These are phyloP conservation scores for Candida glucosophila DNA, from an alignment of 1,139 yeast genomes.

Conservation along the genomic window DNA sequence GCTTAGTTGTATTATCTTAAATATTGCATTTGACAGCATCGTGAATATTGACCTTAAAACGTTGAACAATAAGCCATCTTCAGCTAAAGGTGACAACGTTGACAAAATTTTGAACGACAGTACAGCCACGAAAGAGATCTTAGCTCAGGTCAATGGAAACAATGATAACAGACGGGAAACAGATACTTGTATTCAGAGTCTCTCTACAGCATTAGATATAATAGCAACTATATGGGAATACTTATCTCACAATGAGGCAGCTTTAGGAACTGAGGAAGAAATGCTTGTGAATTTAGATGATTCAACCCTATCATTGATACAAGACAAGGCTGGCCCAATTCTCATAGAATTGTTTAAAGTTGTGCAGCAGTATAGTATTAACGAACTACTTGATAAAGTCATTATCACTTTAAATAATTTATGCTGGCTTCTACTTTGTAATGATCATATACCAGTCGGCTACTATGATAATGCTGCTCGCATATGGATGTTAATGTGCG, in stretches of 20 bases:
- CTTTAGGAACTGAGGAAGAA: slow-evolving; percentile 13
- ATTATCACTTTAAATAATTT: slow-evolving; percentile 65
- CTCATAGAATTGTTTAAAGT: slow-evolving; percentile 31
- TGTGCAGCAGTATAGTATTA: slow-evolving; percentile 15
- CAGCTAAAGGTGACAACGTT: slow-evolving; percentile 13
- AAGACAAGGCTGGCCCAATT: slow-evolving; percentile 29
- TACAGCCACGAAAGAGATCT: slow-evolving; percentile 6
- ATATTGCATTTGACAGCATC: slow-evolving; percentile 18
- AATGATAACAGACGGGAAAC: not conserved
- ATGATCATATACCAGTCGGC: slow-evolving; percentile 23
- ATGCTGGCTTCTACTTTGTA: slow-evolving; percentile 42
- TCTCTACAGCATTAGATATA: slow-evolving; percentile 67
- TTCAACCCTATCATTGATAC: slow-evolving; percentile 12
- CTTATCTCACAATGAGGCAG: slow-evolving; percentile 22
- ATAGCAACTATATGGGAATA: slow-evolving; percentile 69
- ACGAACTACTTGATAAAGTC: slow-evolving; percentile 41
- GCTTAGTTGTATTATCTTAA: slow-evolving; percentile 15
- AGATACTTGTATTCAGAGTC: slow-evolving; percentile 42
- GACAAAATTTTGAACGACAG: slow-evolving; percentile 9
- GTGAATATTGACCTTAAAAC: slow-evolving; percentile 33
- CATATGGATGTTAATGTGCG: slow-evolving; percentile 30
- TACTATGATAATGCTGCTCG: slow-evolving; percentile 24
- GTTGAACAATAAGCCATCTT: slow-evolving; percentile 25
- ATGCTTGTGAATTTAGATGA: slow-evolving; percentile 13
- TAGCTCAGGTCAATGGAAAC: not conserved